A percentile compares a stretch with the other conserved stretches of the same genome.
Evolutionary conservation across 768 basidiomycete species (phyloP).

Genomic region (Pleurotus ostreatus): DNA sequence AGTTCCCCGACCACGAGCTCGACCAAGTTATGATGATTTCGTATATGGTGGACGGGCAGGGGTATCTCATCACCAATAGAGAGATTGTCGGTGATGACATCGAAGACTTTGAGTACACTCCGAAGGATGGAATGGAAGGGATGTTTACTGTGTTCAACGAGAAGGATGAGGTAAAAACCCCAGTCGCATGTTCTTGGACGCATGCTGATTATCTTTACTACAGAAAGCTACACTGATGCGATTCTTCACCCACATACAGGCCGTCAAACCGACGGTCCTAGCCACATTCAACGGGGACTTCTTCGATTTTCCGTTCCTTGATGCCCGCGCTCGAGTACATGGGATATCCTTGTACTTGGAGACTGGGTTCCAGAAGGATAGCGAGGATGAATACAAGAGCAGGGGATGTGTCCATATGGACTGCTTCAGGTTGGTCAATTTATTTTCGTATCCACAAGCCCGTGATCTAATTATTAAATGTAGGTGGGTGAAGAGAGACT

Average conservation of each 20-base stretch:
- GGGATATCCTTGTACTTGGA: constrained; percentile 97
- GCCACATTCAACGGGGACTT: constrained; percentile 99
- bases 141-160: constrained; percentile 97
- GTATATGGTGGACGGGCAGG: constrained; percentile 98
- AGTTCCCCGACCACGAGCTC: constrained; percentile 92
- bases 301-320: constrained; percentile 98
- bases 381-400: constrained; percentile 94
- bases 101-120: constrained; percentile 98
- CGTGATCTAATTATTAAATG: not conserved
- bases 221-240: constrained; percentile 77
- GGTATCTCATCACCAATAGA: constrained; percentile 94
- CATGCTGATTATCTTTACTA: not conserved
- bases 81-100: constrained; percentile 98
- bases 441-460: not conserved
- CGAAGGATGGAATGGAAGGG: constrained; percentile 96
- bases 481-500: constrained; percentile 99
- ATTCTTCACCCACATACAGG: constrained; percentile 93
- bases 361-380: constrained; percentile 88
- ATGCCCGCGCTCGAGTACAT: constrained; percentile 76
- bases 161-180: constrained; percentile 68
- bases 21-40: constrained; percentile 99
- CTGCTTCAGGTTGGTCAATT: constrained; percentile 53
- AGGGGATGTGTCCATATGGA: constrained; percentile 96
- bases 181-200: too few species aligned
- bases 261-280: constrained; percentile 93